Conservation (phyloP, 352 stramenopile species). For the Globisporangium cederbergense region DNA sequence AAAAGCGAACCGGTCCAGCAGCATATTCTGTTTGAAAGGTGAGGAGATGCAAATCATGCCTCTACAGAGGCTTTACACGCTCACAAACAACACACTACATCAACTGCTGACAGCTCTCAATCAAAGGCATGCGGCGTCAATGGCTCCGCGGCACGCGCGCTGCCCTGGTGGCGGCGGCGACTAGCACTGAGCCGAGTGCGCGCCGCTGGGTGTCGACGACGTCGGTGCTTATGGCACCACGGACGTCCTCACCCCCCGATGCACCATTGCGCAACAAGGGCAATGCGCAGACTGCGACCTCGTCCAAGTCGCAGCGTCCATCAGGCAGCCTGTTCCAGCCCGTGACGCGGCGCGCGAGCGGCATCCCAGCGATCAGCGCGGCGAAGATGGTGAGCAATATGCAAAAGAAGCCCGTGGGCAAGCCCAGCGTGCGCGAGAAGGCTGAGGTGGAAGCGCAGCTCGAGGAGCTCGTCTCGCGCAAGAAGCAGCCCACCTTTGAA, state of each 20-base stretch:
- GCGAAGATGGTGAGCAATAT: slow-evolving; percentile 14
- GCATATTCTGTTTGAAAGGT: neutral
- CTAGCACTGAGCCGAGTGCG: neutral
- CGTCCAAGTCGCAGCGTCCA: neutral
- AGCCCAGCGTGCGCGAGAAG: slow-evolving; percentile 17
- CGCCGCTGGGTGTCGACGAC: slow-evolving; percentile 9
- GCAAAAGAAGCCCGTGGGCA: slow-evolving; percentile 9
- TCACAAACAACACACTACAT: neutral
- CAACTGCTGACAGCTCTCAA: neutral
- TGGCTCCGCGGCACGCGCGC: slow-evolving; percentile 12
- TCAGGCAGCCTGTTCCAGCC: slow-evolving; percentile 2
- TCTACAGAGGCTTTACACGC: neutral
- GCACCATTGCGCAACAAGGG: neutral
- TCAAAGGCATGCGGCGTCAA: slow-evolving; percentile 10
- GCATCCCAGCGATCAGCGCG: slow-evolving; percentile 10
- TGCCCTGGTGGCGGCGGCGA: neutral
- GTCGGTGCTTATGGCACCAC: neutral
- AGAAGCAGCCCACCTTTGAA: slow-evolving; percentile 32
- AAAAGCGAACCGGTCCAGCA: slow-evolving; percentile 1
- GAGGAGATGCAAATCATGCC: neutral
- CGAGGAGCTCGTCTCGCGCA: slow-evolving; percentile 34
- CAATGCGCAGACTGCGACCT: neutral
- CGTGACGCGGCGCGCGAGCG: slow-evolving; percentile 5
- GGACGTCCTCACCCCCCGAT: neutral
- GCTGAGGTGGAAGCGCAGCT: slow-evolving; percentile 26